Conservation (phyloP, 2,329 filamentous ascomycete genomes). For the Davidsoniella virescens region DNA sequence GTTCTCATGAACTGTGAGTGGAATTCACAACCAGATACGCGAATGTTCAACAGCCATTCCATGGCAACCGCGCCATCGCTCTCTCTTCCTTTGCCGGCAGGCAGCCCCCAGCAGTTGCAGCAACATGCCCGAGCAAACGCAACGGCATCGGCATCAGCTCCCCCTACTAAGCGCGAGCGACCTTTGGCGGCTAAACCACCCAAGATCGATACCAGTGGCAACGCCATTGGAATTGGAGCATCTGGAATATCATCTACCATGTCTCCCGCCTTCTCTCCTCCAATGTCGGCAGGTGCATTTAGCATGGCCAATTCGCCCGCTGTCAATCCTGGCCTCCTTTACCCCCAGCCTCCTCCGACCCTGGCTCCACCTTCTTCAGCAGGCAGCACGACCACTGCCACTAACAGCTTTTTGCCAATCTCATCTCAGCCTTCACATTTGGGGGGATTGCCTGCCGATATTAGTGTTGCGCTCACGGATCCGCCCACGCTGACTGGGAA, state of each 20-base stretch:
- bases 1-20: background rate
- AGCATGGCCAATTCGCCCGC: slow-evolving; percentile 17
- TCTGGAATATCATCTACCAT: slow-evolving; percentile 18
- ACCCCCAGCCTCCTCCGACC: slow-evolving; percentile 32
- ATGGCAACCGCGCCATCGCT: slow-evolving; percentile 5
- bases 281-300: slow-evolving; percentile 17
- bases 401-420: background rate
- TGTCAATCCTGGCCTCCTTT: slow-evolving; percentile 45
- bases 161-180: background rate
- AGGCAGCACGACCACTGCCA: background rate
- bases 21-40: slow-evolving; percentile 3
- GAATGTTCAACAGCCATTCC: slow-evolving; percentile 11
- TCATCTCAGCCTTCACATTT: background rate
- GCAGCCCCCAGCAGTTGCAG: slow-evolving; percentile 11
- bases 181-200: slow-evolving; percentile 11
- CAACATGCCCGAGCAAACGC: slow-evolving; percentile 13
- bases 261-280: slow-evolving; percentile 25
- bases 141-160: background rate
- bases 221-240: background rate
- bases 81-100: slow-evolving; percentile 8
- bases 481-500: slow-evolving; percentile 8
- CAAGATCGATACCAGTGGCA: slow-evolving; percentile 1
- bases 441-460: background rate
- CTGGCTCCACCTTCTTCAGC: slow-evolving; percentile 24
- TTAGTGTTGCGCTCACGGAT: slow-evolving; percentile 1